Conservation (phyloP, 192 early-diverging fungal species). For the Rhizophagus clarus region DNA sequence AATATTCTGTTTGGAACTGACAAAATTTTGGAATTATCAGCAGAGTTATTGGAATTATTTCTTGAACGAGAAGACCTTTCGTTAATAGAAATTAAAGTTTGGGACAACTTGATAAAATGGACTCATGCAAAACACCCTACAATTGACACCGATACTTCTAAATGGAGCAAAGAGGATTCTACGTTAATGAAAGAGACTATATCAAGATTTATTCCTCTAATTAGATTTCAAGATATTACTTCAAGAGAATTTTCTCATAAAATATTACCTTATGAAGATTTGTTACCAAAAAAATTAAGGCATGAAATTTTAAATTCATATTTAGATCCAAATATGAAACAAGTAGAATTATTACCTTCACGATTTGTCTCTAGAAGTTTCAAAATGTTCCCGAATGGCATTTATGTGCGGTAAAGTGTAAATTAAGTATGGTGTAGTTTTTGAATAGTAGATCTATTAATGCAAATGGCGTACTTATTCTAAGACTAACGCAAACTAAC, state of each 20-base stretch:
- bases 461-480: too few relatives aligned
- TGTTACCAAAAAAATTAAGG: background rate
- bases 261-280: background rate
- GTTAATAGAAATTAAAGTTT: background rate
- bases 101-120: conserved; percentile 11
- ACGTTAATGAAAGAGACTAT: too few relatives aligned
- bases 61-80: background rate
- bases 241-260: background rate
- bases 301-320: background rate
- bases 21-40: background rate
- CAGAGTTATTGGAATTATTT: background rate
- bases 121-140: background rate
- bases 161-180: too few relatives aligned
- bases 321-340: too few relatives aligned
- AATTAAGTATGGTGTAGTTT: too few relatives aligned
- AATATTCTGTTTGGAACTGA: background rate
- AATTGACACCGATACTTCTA: background rate
- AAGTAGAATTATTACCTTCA: background rate
- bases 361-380: too few relatives aligned
- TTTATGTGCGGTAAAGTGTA: too few relatives aligned
- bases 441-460: too few relatives aligned
- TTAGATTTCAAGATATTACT: background rate
- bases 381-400: too few relatives aligned
- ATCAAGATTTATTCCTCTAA: background rate
- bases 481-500: too few relatives aligned